Conservation (phyloP, 2,329 filamentous ascomycete species). For the Rutstroemia sp. region DNA sequence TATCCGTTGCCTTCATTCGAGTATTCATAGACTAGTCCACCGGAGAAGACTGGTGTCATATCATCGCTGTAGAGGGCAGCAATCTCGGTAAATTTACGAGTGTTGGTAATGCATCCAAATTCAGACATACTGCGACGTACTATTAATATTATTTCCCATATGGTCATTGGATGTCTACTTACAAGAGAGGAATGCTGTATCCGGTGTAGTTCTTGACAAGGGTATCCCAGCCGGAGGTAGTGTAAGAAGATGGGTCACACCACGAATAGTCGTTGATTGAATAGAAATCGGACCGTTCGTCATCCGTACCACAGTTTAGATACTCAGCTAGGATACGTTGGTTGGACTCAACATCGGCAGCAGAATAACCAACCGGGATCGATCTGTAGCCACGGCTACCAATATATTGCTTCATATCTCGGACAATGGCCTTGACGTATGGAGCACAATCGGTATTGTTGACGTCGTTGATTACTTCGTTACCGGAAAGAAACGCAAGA, state of each 20-base stretch:
- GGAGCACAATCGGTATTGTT: conserved; percentile 43
- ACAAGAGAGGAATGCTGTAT: conserved; percentile 57
- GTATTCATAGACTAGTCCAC: conserved; percentile 95
- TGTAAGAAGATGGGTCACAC: conserved; percentile 54
- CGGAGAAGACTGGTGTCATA: conserved; percentile 88
- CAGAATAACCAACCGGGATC: conserved; percentile 52
- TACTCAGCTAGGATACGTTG: conserved; percentile 61
- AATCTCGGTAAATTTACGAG: conserved; percentile 75
- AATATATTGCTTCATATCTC: conserved; percentile 50
- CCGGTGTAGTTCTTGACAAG: conserved; percentile 61
- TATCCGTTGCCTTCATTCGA: conserved; percentile 70
- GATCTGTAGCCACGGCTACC: conserved; percentile 38
- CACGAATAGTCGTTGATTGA: conserved; percentile 61
- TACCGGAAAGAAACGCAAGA: conserved; percentile 55
- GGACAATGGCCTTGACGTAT: conserved; percentile 51
- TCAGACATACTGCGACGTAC: conserved; percentile 56
- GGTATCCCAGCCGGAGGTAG: conserved; percentile 56
- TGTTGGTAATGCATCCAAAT: conserved; percentile 80
- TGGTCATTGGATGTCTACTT: background rate
- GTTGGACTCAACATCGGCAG: conserved; percentile 61
- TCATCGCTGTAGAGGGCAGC: conserved; percentile 68
- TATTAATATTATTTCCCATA: background rate
- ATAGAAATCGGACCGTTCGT: conserved; percentile 61
- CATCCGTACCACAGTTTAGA: conserved; percentile 65
- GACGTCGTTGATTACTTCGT: conserved; percentile 51